Base-by-base conservation (phyloP, 2,329 filamentous ascomycete genomes). In the Fusarium foetens region DNA sequence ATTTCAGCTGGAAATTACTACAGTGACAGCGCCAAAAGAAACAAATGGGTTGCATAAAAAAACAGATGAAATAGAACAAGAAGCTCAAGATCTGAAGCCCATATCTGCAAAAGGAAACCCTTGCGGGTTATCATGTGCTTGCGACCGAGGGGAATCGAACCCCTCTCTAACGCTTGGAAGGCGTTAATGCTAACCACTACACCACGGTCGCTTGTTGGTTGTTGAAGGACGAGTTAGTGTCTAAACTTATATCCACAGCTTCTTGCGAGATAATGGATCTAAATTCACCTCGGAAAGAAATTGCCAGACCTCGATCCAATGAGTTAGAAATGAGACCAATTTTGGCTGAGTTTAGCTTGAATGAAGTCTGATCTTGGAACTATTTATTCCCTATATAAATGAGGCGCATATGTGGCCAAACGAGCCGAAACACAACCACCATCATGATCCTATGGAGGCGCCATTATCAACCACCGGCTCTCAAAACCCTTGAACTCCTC, bases 391-490 rank as follows among this genome's bases (percentile, higher is more conserved):
- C 4, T 35, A 21, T 51, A 3, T 8, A 21, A 8, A 11, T 25
- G n/a, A 21, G 4, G 9, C 31, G n/a, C 6, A 19, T 11, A 5
- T 3, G 5, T 35, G n/a, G 8, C 6, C 2, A 10, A 35, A 27
- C 12, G 8, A 14, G 14, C 27, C 2, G 21, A 52, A 39, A 31
- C 8, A 58, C 8, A 52, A 38, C 9, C 8, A 4, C 3, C 3
- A 8, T 35, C 27, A 13, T 17, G 17, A 11, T 25, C 27, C 17
- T 17, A 65, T 3, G 70, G 74, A 8, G 74, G 70, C 3, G 62
- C 72, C 74, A 76, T 76, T 1, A 76, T 38, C 17, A 73, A 31
- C 74, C 74, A 76, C 14, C 19, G 63, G 0, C 74, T 67, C 7
- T 51, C 49, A 60, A 66, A 76, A 5, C 53, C 58, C 8, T 21